Conservation (phyloP, 257 asterid genomes). For the Ehretia macrophylla region DNA sequence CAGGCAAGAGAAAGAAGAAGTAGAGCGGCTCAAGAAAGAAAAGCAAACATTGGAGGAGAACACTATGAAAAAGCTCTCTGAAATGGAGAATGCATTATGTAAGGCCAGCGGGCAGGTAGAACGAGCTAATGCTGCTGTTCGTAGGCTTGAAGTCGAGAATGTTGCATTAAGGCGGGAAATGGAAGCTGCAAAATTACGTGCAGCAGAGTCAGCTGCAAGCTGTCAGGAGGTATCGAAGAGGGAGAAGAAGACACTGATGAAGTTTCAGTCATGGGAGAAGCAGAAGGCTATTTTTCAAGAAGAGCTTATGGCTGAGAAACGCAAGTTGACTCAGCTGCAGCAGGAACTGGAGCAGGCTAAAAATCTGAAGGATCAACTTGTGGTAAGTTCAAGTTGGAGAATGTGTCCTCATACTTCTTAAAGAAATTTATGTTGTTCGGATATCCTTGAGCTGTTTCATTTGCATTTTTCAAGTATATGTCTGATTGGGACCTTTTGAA, state of each 20-base stretch:
- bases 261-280: constrained; percentile 87
- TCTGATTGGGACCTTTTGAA: background rate
- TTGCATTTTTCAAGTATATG: background rate
- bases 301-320: constrained; percentile 67
- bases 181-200: constrained; percentile 74
- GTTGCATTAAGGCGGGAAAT: constrained; percentile 59
- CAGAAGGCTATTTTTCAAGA: constrained; percentile 66
- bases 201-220: constrained; percentile 69
- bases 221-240: constrained; percentile 70
- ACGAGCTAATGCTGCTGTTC: constrained; percentile 65
- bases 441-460: background rate
- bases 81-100: constrained; percentile 81
- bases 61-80: constrained; percentile 72
- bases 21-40: constrained; percentile 84
- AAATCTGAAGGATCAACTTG: constrained; percentile 50
- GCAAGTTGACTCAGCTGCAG: constrained; percentile 40
- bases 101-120: constrained; percentile 86
- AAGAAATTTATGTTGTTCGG: background rate
- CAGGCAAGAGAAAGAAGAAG: constrained; percentile 89
- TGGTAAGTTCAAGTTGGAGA: constrained; percentile 46
- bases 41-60: constrained; percentile 65
- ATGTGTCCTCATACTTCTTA: background rate
- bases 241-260: constrained; percentile 67
- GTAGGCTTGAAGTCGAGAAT: constrained; percentile 78
- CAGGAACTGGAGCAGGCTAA: constrained; percentile 57